Conservation (phyloP, 352 stramenopile genomes). For the Phytopythium montanum region DNA sequence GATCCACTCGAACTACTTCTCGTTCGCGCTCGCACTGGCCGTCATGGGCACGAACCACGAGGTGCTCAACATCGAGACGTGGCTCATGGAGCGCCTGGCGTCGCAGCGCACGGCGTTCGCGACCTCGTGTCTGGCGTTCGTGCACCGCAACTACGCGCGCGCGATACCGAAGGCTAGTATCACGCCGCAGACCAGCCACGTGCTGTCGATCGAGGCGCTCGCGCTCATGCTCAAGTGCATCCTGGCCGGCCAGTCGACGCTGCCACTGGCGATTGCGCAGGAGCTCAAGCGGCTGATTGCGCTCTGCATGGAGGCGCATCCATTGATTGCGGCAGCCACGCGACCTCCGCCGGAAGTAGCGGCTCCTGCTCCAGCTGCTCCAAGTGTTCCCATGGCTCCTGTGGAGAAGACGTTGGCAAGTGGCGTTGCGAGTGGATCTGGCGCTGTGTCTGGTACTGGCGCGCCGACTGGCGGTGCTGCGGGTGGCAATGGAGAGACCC, state of each 20-base stretch:
- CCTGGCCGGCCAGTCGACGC: constrained; percentile 58
- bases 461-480: neutral
- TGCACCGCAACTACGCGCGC: constrained; percentile 82
- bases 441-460: constrained; percentile 6
- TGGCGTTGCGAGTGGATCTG: constrained; percentile 12
- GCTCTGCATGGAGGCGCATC: constrained; percentile 79
- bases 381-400: neutral
- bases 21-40: constrained; percentile 75
- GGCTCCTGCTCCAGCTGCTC: constrained; percentile 5
- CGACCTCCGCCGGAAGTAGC: constrained; percentile 35
- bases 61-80: constrained; percentile 79
- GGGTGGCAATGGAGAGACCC: constrained; percentile 20
- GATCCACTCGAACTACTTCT: constrained; percentile 89
- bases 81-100: constrained; percentile 75
- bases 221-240: constrained; percentile 83
- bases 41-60: constrained; percentile 87
- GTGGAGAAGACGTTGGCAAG: neutral
- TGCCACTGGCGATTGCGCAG: constrained; percentile 66
- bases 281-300: constrained; percentile 84
- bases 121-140: constrained; percentile 79
- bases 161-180: constrained; percentile 80
- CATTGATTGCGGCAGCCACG: constrained; percentile 72
- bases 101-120: constrained; percentile 81
- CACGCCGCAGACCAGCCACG: constrained; percentile 74
- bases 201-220: constrained; percentile 82